These are phyloP conservation scores for Cercospora sp. DNA, from an alignment of 2,329 filamentous ascomycete species.

Conservation along the genomic window DNA sequence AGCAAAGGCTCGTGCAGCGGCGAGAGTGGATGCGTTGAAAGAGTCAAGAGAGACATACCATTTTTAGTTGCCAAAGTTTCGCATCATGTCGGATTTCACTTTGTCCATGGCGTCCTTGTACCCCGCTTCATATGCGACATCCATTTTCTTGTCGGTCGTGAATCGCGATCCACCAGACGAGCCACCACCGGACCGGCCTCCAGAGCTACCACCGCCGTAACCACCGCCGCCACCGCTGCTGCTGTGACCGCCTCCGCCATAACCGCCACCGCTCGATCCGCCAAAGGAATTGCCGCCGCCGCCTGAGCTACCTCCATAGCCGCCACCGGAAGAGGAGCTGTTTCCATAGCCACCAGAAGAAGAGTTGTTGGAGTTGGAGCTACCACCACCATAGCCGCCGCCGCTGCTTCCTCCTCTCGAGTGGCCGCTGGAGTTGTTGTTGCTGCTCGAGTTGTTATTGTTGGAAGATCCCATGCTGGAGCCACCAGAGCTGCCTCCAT, in stretches of 20 bases:
- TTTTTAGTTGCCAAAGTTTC: constrained; percentile 18
- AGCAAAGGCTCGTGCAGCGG: neutral
- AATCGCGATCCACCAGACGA: constrained; percentile 18
- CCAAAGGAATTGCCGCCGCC: constrained; percentile 9
- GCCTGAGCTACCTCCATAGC: constrained; percentile 8
- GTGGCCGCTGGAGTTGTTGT: neutral
- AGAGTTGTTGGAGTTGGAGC: neutral
- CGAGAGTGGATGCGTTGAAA: neutral
- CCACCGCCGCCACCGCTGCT: neutral
- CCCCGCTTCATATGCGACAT: constrained; percentile 24
- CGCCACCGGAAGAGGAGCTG: neutral
- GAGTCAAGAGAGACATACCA: constrained; percentile 3
- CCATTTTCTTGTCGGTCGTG: constrained; percentile 24
- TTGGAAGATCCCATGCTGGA: neutral
- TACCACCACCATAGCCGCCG: constrained; percentile 7
- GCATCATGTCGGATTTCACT: constrained; percentile 24
- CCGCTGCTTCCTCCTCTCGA: neutral
- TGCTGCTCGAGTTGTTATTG: constrained; percentile 1
- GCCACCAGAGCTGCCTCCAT: neutral
- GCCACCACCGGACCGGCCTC: constrained; percentile 9
- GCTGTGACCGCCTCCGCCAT: constrained; percentile 2
- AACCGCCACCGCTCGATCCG: constrained; percentile 5
- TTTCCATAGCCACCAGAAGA: no score
- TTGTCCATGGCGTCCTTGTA: constrained; percentile 27
- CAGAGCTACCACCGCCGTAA: constrained; percentile 8